A percentile compares a stretch with the other conserved stretches of the same genome.
Conservation (phyloP, 2,329 filamentous ascomycete species). For the Byssothecium circinans region DNA sequence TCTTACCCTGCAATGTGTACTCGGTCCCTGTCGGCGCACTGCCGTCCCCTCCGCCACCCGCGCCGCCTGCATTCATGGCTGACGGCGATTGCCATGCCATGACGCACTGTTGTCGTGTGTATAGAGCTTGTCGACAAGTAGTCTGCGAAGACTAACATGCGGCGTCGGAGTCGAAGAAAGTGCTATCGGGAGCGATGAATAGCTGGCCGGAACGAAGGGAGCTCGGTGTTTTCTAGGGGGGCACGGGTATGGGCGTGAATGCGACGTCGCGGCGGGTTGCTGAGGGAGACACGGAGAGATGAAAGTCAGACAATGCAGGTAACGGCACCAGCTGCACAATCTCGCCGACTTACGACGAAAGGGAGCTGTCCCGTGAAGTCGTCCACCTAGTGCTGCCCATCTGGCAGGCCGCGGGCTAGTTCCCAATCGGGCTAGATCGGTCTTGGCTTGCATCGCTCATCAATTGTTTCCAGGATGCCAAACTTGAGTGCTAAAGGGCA, state of each 20-base stretch:
- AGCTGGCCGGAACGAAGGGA: conserved; percentile 30
- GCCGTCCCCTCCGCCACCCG: conserved; percentile 51
- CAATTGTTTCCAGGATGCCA: background rate
- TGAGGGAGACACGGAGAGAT: conserved; percentile 4
- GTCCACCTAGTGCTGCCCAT: background rate
- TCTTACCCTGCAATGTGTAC: conserved; percentile 70
- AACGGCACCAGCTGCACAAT: conserved; percentile 1
- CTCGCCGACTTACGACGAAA: conserved; percentile 8
- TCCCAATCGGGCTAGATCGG: background rate
- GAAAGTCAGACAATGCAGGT: conserved; percentile 15
- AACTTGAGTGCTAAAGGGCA: conserved; percentile 6
- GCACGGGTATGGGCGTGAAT: conserved; percentile 10
- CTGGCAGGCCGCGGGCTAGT: background rate
- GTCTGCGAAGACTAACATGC: conserved; percentile 24
- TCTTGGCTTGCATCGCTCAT: conserved; percentile 2
- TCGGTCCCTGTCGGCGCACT: conserved; percentile 64
- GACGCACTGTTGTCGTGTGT: conserved; percentile 28
- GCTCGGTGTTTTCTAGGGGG: conserved; percentile 23
- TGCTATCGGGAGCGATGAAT: conserved; percentile 25
- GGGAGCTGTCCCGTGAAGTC: conserved; percentile 17
- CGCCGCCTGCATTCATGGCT: conserved; percentile 61
- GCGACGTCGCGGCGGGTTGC: conserved; percentile 2
- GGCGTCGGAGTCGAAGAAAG: conserved; percentile 13
- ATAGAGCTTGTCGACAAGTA: conserved; percentile 9
- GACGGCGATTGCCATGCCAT: conserved; percentile 74